phyloP scores from a whole-genome alignment of 352 stramenopile genomes.

The Albugo candida region DNA sequence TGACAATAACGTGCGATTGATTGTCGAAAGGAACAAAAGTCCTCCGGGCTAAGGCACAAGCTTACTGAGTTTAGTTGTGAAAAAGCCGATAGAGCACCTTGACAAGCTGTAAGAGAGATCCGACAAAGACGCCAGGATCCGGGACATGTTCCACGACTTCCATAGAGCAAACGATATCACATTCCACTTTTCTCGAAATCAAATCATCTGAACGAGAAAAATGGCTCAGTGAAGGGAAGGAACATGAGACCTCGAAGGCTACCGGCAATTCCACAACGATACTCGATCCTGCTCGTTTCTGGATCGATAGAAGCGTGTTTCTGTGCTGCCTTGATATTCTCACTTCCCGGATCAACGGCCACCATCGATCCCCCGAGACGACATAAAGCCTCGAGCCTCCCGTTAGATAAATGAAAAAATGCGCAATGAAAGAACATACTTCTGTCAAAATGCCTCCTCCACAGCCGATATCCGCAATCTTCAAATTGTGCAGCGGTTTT shows the following conservation, averaged over 20 bases:
- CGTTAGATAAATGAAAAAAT: too few species aligned
- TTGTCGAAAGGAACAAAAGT: constrained; percentile 67
- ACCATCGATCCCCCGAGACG: constrained; percentile 60
- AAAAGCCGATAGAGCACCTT: constrained; percentile 21
- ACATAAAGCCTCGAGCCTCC: constrained; percentile 17
- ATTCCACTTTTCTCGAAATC: constrained; percentile 39
- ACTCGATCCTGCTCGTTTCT: constrained; percentile 51
- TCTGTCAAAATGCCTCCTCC: constrained; percentile 73
- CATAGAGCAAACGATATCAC: constrained; percentile 71
- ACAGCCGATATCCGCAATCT: constrained; percentile 58
- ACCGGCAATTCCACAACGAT: constrained; percentile 64
- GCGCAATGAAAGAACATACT: neutral
- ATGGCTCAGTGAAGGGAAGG: neutral
- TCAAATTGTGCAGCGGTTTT: constrained; percentile 25
- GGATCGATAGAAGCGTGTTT: constrained; percentile 26
- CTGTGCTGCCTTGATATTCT: constrained; percentile 57
- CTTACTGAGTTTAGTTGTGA: neutral
- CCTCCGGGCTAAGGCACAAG: constrained; percentile 27
- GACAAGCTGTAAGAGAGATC: constrained; percentile 52
- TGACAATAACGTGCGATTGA: constrained; percentile 59
- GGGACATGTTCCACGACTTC: constrained; percentile 75
- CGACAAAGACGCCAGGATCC: constrained; percentile 42
- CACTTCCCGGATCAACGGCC: constrained; percentile 38
- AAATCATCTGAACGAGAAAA: constrained; percentile 27
- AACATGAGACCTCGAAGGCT: neutral